phyloP scores from a whole-genome alignment of 345 rosid species.

The Brassica cretica region DNA sequence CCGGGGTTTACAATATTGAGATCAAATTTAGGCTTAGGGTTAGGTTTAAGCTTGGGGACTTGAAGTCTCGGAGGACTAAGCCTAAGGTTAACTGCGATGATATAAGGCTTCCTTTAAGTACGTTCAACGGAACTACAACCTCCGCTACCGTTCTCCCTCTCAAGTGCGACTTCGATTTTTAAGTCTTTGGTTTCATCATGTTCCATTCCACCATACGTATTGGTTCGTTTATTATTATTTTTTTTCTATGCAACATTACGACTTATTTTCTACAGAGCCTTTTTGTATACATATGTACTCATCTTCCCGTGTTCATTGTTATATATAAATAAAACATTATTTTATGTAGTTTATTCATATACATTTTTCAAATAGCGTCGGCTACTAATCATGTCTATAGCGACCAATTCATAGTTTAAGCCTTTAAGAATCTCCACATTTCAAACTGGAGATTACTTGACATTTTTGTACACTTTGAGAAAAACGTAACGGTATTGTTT shows the following conservation, averaged over 20 bases:
- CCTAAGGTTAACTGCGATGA: constrained; percentile 61
- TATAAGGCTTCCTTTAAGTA: constrained; percentile 54
- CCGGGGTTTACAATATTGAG: constrained; percentile 53
- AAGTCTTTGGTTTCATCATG: constrained; percentile 24
- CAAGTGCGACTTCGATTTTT: constrained; percentile 57
- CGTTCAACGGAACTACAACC: constrained; percentile 32
- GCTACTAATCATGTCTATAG: not conserved
- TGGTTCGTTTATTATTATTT: constrained; percentile 23
- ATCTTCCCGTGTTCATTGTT: not conserved
- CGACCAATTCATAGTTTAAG: not conserved
- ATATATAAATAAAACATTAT: constrained; percentile 20
- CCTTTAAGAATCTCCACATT: not conserved
- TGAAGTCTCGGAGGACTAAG: constrained; percentile 51
- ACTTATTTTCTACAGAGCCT: constrained; percentile 2
- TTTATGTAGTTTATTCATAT: not conserved
- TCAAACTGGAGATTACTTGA: not conserved
- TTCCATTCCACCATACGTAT: not conserved
- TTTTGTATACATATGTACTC: not conserved
- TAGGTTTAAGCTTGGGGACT: constrained; percentile 59
- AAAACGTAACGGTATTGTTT: not conserved
- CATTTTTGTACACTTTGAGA: not conserved
- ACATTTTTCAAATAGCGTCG: not conserved
- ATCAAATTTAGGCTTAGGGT: constrained; percentile 58
- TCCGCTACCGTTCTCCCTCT: constrained; percentile 19
- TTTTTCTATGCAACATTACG: not conserved